Conservation (phyloP, 108 stramenopile genomes). For the Fragilaria crotonensis region DNA sequence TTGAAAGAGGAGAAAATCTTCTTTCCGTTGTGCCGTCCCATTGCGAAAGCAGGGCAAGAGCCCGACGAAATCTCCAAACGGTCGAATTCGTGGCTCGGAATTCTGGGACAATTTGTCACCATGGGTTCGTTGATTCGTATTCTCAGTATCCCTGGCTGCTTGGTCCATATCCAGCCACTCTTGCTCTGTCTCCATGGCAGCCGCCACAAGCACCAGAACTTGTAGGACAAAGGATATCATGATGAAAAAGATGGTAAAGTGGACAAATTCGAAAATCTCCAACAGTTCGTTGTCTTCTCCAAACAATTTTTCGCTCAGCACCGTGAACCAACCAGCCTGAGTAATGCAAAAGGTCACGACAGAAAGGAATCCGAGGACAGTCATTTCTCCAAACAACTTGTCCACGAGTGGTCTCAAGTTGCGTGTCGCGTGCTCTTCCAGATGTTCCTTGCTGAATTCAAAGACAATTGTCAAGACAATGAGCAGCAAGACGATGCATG, state of each 20-base stretch:
- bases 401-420: constrained; percentile 34
- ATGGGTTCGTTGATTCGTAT: constrained; percentile 1
- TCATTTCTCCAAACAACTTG: constrained; percentile 44
- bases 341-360: constrained; percentile 31
- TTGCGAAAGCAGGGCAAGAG: neutral
- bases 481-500: constrained; percentile 24
- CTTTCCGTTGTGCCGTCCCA: neutral
- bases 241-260: constrained; percentile 37
- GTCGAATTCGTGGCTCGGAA: neutral
- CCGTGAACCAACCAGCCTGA: constrained; percentile 20
- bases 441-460: constrained; percentile 26
- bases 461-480: constrained; percentile 35
- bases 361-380: constrained; percentile 47
- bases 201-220: constrained; percentile 27
- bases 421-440: constrained; percentile 20
- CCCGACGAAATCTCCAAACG: neutral
- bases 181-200: constrained; percentile 18
- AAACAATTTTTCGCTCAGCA: constrained; percentile 21
- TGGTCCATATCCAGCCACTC: constrained; percentile 28
- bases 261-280: constrained; percentile 44
- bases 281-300: constrained; percentile 26
- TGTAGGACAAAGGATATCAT: constrained; percentile 48
- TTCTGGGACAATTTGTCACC: neutral
- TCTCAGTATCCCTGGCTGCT: constrained; percentile 2
- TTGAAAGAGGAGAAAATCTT: constrained; percentile 8